A percentile compares a stretch with the other conserved stretches of the same genome.
phyloP scores from a whole-genome alignment of 2,329 filamentous ascomycete genomes.

The Aureobasidium lini region DNA sequence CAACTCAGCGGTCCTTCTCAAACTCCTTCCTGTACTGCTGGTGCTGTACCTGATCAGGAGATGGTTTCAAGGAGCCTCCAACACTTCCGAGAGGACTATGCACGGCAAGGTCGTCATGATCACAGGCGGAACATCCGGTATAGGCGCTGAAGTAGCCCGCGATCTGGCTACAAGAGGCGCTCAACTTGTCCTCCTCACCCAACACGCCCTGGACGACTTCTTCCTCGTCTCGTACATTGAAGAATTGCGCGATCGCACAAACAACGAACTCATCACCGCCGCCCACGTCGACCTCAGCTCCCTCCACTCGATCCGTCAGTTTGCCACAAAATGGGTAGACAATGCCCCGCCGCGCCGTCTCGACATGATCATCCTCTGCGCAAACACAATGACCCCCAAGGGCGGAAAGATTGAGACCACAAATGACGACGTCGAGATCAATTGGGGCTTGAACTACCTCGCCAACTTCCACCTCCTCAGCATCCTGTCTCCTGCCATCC shows the following conservation, averaged over 20 bases:
- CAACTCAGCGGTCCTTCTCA: conserved; percentile 33
- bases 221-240: conserved; percentile 91
- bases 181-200: conserved; percentile 84
- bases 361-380: conserved; percentile 87
- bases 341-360: conserved; percentile 82
- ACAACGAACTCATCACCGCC: conserved; percentile 85
- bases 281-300: conserved; percentile 88
- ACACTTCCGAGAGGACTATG: conserved; percentile 72
- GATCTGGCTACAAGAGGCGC: conserved; percentile 75
- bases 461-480: conserved; percentile 92
- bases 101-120: conserved; percentile 91
- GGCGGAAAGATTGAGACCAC: conserved; percentile 54
- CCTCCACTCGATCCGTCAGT: conserved; percentile 82
- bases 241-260: conserved; percentile 67
- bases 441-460: conserved; percentile 92
- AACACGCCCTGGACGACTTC: conserved; percentile 69
- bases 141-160: conserved; percentile 69
- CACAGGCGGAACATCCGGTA: conserved; percentile 87
- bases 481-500: conserved; percentile 82
- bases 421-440: conserved; percentile 73
- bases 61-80: conserved; percentile 69
- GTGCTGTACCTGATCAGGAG: conserved; percentile 57
- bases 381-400: conserved; percentile 64
- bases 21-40: conserved; percentile 44
- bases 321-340: conserved; percentile 97